Base-by-base conservation (phyloP, 352 stramenopile species). In the Pythium pectinolyticum region DNA sequence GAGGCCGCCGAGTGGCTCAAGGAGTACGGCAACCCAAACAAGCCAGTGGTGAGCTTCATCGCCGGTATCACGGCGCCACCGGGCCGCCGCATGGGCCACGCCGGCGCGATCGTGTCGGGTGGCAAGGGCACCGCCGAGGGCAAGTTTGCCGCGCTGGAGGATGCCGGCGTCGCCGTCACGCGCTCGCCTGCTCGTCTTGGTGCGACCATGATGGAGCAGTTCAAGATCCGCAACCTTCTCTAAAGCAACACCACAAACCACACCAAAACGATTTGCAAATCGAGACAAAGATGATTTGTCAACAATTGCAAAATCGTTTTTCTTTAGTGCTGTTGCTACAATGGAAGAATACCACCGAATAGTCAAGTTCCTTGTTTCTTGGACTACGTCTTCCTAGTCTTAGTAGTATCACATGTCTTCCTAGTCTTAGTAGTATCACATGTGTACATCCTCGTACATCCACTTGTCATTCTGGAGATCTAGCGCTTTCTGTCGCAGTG, bases 31-130 rank as follows among this genome's bases (percentile, higher is more conserved):
- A 90, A 99, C 78, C 95, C 94, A 34, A 98, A 97, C 77, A 99
- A 99, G 89, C 98, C 98, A 19, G 98, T 99, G 24, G 98, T 99
- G 63, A 97, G 95, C 76, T 99, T 99, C 78, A 99, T 99, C 75
- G 98, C 98, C 62, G 98, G 98, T 55, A 98, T 95, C 69, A 99
- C 97, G 22, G 98, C 98, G 64, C 98, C 98, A 46, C 97, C 97
- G 35, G 98, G 98, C 68, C 92, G 97, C 72, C 90, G 97, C 66
- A 99, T 99, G 98, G 89, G 98, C 63, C 98, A 99, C 79, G 98
- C 98, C 58, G 98, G 98, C 45, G 98, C 98, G 65, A 99, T 99
- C 70, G 97, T 99, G 63, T 97, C 94, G 55, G 97, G 97, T 53
- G 98, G 97, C 69, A 99, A 99, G 80, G 98, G 97, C 63, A 98